Evolutionary conservation across 352 stramenopile genomes (phyloP).

Genomic region (Phytophthora pinifolia): DNA sequence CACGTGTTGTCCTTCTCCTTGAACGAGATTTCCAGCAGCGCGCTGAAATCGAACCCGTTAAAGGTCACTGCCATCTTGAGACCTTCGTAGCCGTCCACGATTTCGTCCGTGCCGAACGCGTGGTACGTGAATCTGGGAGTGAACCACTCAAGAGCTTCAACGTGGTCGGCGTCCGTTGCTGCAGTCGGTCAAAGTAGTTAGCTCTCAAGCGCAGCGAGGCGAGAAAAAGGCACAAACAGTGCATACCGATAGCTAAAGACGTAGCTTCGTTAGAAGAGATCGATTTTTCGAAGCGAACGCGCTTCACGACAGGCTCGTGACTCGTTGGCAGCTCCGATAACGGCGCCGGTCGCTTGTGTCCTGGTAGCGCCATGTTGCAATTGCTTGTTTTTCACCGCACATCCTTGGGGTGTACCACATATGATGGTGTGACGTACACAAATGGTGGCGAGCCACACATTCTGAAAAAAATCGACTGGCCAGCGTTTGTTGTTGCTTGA

Average conservation of each 20-base stretch:
- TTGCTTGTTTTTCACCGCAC: conserved; percentile 3
- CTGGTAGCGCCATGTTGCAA: conserved; percentile 37
- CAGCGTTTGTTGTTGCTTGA: too few relatives aligned
- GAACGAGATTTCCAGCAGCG: conserved; percentile 54
- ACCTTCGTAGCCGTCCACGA: conserved; percentile 62
- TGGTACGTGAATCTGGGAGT: conserved; percentile 81
- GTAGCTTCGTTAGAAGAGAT: conserved; percentile 51
- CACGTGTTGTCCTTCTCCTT: conserved; percentile 52
- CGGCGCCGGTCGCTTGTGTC: conserved; percentile 13
- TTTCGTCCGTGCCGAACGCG: conserved; percentile 72
- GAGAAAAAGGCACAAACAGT: background rate
- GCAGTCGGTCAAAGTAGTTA: conserved; percentile 5
- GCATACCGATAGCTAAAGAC: conserved; percentile 58
- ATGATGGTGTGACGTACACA: too few relatives aligned
- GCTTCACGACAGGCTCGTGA: conserved; percentile 38
- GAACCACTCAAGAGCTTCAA: conserved; percentile 59
- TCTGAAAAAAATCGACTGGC: background rate
- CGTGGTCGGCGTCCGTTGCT: conserved; percentile 44
- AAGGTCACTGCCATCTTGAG: conserved; percentile 61
- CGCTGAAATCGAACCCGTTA: conserved; percentile 65
- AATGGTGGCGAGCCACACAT: conserved; percentile 7
- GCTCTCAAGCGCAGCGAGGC: background rate
- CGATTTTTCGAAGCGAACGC: conserved; percentile 60
- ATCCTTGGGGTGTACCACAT: too few relatives aligned
- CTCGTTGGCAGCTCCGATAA: conserved; percentile 1